Evolutionary conservation across 2,329 filamentous ascomycete species (phyloP).

Genomic region (Colletotrichum orbiculare): DNA sequence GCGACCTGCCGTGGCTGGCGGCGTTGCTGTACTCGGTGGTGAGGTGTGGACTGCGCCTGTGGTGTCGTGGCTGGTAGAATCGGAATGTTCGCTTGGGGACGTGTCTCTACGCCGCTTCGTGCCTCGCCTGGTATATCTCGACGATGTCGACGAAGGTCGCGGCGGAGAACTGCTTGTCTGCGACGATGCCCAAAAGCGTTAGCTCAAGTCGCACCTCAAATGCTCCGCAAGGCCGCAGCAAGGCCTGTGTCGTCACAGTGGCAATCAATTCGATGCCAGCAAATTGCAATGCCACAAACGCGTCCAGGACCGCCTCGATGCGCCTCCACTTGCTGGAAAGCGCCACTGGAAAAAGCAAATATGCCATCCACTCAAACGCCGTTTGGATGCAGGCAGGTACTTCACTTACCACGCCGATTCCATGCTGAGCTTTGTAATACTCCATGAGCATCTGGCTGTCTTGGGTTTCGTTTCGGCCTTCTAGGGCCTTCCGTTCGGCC

Average conservation of each 20-base stretch:
- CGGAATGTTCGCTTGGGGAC: background rate
- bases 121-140: slow-evolving; percentile 3
- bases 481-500: slow-evolving; percentile 42
- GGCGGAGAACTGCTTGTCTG: slow-evolving; percentile 37
- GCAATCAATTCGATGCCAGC: slow-evolving; percentile 21
- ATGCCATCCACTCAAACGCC: slow-evolving; percentile 1
- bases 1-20: slow-evolving; percentile 6
- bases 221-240: slow-evolving; percentile 10
- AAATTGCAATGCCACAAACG: slow-evolving; percentile 19
- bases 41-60: background rate
- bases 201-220: background rate
- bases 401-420: slow-evolving; percentile 52
- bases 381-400: no score
- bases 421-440: slow-evolving; percentile 51
- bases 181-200: slow-evolving; percentile 21
- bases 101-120: slow-evolving; percentile 5
- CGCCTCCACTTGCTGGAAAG: slow-evolving; percentile 20
- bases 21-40: slow-evolving; percentile 14
- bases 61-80: slow-evolving; percentile 5
- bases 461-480: slow-evolving; percentile 52
- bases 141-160: slow-evolving; percentile 9
- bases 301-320: slow-evolving; percentile 16
- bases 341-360: slow-evolving; percentile 32
- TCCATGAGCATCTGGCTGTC: slow-evolving; percentile 57
- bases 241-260: slow-evolving; percentile 31